A percentile compares a stretch with the other conserved stretches of the same genome.
Evolutionary conservation across 2,329 filamentous ascomycete genomes (phyloP).

Genomic region (Cercospora zeina): DNA sequence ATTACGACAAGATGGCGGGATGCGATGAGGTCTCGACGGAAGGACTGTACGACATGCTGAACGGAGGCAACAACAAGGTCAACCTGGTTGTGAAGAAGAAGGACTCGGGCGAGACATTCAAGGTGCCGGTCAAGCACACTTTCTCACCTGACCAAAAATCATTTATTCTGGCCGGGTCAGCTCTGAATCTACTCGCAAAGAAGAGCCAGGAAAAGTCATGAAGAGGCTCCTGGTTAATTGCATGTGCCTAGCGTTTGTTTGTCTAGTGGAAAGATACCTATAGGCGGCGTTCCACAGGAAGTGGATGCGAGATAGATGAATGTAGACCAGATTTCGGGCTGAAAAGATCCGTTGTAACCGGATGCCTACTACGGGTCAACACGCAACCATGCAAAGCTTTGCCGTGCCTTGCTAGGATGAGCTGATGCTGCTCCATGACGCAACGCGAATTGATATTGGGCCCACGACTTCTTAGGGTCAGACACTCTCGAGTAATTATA

Average conservation of each 20-base stretch:
- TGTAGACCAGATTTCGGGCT: not conserved
- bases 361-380: not conserved
- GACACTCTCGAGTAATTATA: too few species aligned
- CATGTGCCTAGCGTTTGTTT: not conserved
- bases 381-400: not conserved
- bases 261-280: slow-evolving; percentile 9
- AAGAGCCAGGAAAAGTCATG: slow-evolving; percentile 46
- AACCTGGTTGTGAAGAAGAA: slow-evolving; percentile 56
- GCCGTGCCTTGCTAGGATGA: not conserved
- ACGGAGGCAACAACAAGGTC: slow-evolving; percentile 75
- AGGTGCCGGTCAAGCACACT: slow-evolving; percentile 80
- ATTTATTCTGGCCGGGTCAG: slow-evolving; percentile 91
- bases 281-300: slow-evolving; percentile 2
- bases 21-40: slow-evolving; percentile 81
- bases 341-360: not conserved
- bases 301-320: too few species aligned
- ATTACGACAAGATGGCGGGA: slow-evolving; percentile 81
- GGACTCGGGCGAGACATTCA: slow-evolving; percentile 60
- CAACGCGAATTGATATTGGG: too few species aligned
- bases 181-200: slow-evolving; percentile 80
- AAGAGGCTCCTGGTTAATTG: not conserved
- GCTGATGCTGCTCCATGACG: not conserved
- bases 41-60: slow-evolving; percentile 79
- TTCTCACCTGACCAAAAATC: slow-evolving; percentile 85
- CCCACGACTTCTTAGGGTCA: too few species aligned